A percentile compares a stretch with the other conserved stretches of the same genome.
phyloP scores from a whole-genome alignment of 805 yeast species.

The Candida lessepsii region DNA sequence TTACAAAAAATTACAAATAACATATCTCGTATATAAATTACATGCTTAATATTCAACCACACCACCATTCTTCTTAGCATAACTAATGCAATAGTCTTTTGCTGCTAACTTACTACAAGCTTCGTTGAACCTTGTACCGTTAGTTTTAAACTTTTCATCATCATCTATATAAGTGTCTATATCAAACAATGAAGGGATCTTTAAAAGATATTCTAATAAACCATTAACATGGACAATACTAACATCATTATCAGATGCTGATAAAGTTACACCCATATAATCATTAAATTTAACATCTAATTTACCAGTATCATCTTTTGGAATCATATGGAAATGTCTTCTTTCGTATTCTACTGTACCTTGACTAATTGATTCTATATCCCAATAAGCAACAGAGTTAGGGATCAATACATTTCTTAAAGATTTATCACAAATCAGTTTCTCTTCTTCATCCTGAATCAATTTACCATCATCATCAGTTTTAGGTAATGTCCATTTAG shows the following conservation, averaged over 20 bases:
- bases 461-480: slow-evolving; percentile 20
- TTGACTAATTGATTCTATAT: slow-evolving; percentile 17
- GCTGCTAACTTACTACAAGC: slow-evolving; percentile 18
- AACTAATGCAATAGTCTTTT: slow-evolving; percentile 18
- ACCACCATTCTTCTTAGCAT: slow-evolving; percentile 11
- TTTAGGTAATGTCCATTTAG: slow-evolving; percentile 24
- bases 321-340: slow-evolving; percentile 14
- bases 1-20: too few relatives aligned
- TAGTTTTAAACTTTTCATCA: background rate
- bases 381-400: slow-evolving; percentile 31
- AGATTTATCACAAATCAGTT: slow-evolving; percentile 15
- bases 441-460: slow-evolving; percentile 5
- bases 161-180: slow-evolving; percentile 7
- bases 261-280: slow-evolving; percentile 26
- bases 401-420: slow-evolving; percentile 31
- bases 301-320: slow-evolving; percentile 13
- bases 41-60: slow-evolving; percentile 13
- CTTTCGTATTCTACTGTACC: slow-evolving; percentile 15
- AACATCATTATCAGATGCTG: slow-evolving; percentile 29
- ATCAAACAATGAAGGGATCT: slow-evolving; percentile 15
- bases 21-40: too few relatives aligned
- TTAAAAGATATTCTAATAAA: slow-evolving; percentile 12
- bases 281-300: slow-evolving; percentile 17
- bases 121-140: slow-evolving; percentile 10
- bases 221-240: slow-evolving; percentile 28